phyloP scores from a whole-genome alignment of 2,329 filamentous ascomycete genomes.

The Sclerotinia trifoliorum region DNA sequence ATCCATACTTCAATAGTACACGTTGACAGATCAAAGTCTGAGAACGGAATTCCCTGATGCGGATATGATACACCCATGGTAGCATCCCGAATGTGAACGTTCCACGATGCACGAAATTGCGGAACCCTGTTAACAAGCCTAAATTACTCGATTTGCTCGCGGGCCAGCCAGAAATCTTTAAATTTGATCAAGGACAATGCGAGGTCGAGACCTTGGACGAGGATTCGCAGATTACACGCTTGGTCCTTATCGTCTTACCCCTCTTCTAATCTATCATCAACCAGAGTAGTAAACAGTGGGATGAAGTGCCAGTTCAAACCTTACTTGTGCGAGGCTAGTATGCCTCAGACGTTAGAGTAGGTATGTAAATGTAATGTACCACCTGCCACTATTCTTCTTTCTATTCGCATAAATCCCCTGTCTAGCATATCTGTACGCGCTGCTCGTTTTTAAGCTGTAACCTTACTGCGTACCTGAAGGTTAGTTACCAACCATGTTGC shows the following conservation, averaged over 20 bases:
- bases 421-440: background rate
- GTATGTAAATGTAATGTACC: background rate
- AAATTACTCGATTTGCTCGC: background rate
- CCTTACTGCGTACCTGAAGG: background rate
- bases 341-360: background rate
- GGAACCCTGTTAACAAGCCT: background rate
- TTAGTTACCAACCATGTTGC: background rate
- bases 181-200: background rate
- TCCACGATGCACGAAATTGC: conserved; percentile 23
- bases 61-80: conserved; percentile 17
- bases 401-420: background rate
- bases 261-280: conserved; percentile 20
- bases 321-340: background rate
- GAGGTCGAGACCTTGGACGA: conserved; percentile 13
- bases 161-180: background rate
- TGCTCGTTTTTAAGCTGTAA: background rate
- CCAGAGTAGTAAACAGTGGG: background rate
- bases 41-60: conserved; percentile 8
- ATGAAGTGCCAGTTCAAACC: background rate
- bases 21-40: conserved; percentile 17
- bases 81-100: conserved; percentile 23
- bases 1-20: conserved; percentile 7
- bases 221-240: conserved; percentile 14
- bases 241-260: conserved; percentile 23
- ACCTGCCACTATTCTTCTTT: background rate